Evolutionary conservation across 2,329 filamentous ascomycete species (phyloP).

Genomic region (Trichophyton rubrum): DNA sequence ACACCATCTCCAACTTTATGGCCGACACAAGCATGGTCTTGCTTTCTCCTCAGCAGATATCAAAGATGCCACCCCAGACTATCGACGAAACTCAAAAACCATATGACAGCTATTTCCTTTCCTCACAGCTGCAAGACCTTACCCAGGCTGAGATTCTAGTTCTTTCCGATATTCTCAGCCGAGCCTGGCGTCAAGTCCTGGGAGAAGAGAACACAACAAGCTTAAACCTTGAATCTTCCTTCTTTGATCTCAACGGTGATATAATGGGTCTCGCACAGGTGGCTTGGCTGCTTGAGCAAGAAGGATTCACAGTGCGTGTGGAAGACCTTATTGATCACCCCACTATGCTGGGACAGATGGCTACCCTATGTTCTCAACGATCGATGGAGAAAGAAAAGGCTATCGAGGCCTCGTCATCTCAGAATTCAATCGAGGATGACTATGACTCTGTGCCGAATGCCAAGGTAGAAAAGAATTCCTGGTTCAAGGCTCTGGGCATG

Average conservation of each 20-base stretch:
- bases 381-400: constrained; percentile 4
- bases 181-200: constrained; percentile 31
- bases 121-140: constrained; percentile 26
- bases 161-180: constrained; percentile 28
- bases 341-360: constrained; percentile 32
- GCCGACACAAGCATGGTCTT: constrained; percentile 24
- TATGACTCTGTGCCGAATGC: background rate
- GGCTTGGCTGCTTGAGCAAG: constrained; percentile 30
- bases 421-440: constrained; percentile 9
- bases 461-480: constrained; percentile 11
- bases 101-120: constrained; percentile 23
- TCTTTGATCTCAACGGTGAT: constrained; percentile 32
- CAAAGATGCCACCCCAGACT: constrained; percentile 22
- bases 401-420: background rate
- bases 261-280: constrained; percentile 31
- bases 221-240: constrained; percentile 28
- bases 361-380: constrained; percentile 14
- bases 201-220: constrained; percentile 17
- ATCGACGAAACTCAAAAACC: constrained; percentile 15
- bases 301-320: constrained; percentile 27
- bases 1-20: constrained; percentile 26
- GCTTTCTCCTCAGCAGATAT: constrained; percentile 23
- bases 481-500: constrained; percentile 11
- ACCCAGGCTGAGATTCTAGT: constrained; percentile 29
- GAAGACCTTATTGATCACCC: constrained; percentile 32